These are phyloP conservation scores for Cyclotella atomus DNA, from an alignment of 108 stramenopile genomes.

Conservation along the genomic window DNA sequence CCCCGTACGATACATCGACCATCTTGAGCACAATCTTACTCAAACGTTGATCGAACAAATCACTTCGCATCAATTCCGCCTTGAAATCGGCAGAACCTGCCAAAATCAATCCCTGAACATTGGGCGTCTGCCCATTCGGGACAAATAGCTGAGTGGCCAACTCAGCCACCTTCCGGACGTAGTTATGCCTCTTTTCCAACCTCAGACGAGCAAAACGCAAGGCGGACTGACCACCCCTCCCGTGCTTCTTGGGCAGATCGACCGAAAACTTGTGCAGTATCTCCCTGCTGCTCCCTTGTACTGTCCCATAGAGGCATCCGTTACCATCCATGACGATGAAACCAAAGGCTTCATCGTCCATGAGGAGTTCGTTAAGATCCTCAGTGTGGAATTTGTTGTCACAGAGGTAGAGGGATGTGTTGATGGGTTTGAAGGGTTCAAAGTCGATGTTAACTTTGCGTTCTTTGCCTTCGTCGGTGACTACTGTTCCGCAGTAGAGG, in stretches of 20 bases:
- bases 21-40: slow-evolving; percentile 95
- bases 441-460: slow-evolving; percentile 98
- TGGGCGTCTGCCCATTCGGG: slow-evolving; percentile 93
- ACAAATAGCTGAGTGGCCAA: slow-evolving; percentile 97
- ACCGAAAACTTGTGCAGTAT: slow-evolving; percentile 98
- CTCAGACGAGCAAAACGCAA: slow-evolving; percentile 99
- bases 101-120: slow-evolving; percentile 95
- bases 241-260: slow-evolving; percentile 99
- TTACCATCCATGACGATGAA: slow-evolving; percentile 99
- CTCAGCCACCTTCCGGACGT: slow-evolving; percentile 98
- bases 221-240: slow-evolving; percentile 98
- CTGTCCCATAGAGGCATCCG: slow-evolving; percentile 95
- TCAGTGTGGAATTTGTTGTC: slow-evolving; percentile 99
- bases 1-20: slow-evolving; percentile 98
- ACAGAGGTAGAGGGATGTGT: slow-evolving; percentile 98
- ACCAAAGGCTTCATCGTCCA: slow-evolving; percentile 98
- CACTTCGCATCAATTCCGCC: slow-evolving; percentile 91
- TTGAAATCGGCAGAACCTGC: slow-evolving; percentile 99
- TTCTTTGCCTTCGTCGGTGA: slow-evolving; percentile 99
- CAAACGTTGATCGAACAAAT: slow-evolving; percentile 96
- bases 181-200: slow-evolving; percentile 99
- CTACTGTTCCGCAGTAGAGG: slow-evolving; percentile 97
- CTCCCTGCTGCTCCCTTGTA: slow-evolving; percentile 93
- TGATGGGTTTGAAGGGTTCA: slow-evolving; percentile 99
- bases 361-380: slow-evolving; percentile 96